A percentile compares a stretch with the other conserved stretches of the same genome.
These are phyloP conservation scores for Auricularia cornea DNA, from an alignment of 768 basidiomycete species.

Conservation along the genomic window DNA sequence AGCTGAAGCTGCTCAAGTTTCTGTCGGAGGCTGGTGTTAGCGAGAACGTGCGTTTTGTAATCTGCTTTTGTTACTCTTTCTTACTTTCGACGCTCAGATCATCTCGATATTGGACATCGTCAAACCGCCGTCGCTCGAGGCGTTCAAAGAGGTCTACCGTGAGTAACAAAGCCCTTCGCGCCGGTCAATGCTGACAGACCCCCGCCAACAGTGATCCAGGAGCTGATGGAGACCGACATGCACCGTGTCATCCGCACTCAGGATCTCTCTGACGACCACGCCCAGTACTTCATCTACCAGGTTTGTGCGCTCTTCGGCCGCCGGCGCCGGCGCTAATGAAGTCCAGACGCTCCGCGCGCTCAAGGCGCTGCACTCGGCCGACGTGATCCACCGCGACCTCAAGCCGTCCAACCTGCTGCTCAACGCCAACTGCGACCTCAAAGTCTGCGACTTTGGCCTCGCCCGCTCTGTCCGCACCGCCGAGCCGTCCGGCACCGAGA, in stretches of 20 bases:
- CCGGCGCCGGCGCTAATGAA: constrained; percentile 64
- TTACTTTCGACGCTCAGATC: constrained; percentile 17
- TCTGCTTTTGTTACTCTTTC: background rate
- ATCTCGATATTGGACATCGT: constrained; percentile 27
- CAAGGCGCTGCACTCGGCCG: constrained; percentile 92
- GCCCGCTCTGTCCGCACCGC: constrained; percentile 85
- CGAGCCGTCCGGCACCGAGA: constrained; percentile 76
- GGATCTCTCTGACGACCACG: constrained; percentile 91
- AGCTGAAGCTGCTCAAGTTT: constrained; percentile 56
- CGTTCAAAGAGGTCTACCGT: constrained; percentile 79
- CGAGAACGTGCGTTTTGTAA: background rate
- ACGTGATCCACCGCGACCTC: constrained; percentile 93
- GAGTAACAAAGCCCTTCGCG: constrained; percentile 10
- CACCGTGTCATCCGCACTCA: constrained; percentile 95
- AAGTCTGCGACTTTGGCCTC: constrained; percentile 92
- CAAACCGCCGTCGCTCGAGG: constrained; percentile 61
- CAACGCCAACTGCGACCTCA: constrained; percentile 94
- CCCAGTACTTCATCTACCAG: constrained; percentile 30
- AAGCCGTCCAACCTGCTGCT: constrained; percentile 97
- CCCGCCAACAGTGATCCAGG: constrained; percentile 61
- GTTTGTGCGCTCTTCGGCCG: constrained; percentile 38
- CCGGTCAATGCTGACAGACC: background rate
- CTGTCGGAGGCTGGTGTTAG: constrained; percentile 1
- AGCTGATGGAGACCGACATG: constrained; percentile 94
- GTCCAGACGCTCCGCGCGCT: constrained; percentile 84